Conservation (phyloP, 2,329 filamentous ascomycete species). For the Xylariaceae sp. region DNA sequence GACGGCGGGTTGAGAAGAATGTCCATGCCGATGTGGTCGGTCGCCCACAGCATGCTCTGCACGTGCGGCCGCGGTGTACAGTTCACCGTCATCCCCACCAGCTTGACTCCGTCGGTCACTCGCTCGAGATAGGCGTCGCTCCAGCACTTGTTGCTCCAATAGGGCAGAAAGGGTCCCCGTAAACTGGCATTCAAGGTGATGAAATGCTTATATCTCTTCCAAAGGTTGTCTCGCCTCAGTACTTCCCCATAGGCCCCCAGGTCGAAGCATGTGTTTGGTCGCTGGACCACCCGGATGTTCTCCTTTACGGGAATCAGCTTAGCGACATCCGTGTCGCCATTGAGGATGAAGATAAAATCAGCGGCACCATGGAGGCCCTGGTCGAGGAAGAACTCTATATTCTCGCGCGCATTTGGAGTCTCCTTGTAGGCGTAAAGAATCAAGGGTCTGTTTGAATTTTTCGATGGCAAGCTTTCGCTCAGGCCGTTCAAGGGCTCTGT, state of each 20-base stretch:
- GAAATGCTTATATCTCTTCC: slow-evolving; percentile 32
- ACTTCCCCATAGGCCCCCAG: slow-evolving; percentile 32
- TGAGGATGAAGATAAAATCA: slow-evolving; percentile 37
- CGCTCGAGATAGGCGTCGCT: slow-evolving; percentile 28
- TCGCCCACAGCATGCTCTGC: slow-evolving; percentile 35
- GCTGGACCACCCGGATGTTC: slow-evolving; percentile 30
- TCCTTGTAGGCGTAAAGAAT: slow-evolving; percentile 34
- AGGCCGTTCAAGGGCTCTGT: background rate
- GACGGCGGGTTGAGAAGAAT: slow-evolving; percentile 28
- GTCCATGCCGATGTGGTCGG: slow-evolving; percentile 33
- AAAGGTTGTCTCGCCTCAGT: slow-evolving; percentile 25
- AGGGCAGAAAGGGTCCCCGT: slow-evolving; percentile 33
- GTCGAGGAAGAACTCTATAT: slow-evolving; percentile 32
- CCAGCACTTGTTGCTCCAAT: slow-evolving; percentile 33
- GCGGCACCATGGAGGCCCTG: slow-evolving; percentile 32
- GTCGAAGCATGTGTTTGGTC: slow-evolving; percentile 31
- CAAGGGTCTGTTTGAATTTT: slow-evolving; percentile 15
- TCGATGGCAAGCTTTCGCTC: background rate
- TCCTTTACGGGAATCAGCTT: slow-evolving; percentile 21
- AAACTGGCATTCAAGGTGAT: slow-evolving; percentile 32
- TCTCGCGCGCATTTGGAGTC: slow-evolving; percentile 26
- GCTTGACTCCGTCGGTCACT: slow-evolving; percentile 27
- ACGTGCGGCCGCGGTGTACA: slow-evolving; percentile 31
- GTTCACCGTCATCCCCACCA: slow-evolving; percentile 34
- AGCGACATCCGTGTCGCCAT: slow-evolving; percentile 27